A percentile compares a stretch with the other conserved stretches of the same genome.
These are phyloP conservation scores for Vanilla planifolia DNA, from an alignment of 106 monocot species.

Conservation along the genomic window DNA sequence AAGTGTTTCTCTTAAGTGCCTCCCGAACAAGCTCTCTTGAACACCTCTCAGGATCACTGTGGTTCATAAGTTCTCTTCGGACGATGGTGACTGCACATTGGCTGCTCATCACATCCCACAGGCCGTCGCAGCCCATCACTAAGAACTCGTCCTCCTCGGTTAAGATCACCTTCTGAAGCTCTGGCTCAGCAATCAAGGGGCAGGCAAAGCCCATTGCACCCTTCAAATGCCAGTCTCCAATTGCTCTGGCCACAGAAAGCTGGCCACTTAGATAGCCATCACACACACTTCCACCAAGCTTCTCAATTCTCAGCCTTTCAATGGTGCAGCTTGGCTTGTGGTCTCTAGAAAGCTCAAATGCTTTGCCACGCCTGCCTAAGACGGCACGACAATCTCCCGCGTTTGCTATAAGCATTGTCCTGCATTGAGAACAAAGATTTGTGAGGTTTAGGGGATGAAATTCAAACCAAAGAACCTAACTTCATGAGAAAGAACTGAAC, in stretches of 20 bases:
- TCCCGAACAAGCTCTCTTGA: conserved; percentile 37
- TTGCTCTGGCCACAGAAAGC: conserved; percentile 41
- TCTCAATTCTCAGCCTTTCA: conserved; percentile 41
- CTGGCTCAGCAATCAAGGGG: conserved; percentile 43
- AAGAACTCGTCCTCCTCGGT: conserved; percentile 44
- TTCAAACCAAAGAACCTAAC: no score
- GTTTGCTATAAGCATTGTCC: conserved; percentile 43
- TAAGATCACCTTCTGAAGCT: conserved; percentile 22
- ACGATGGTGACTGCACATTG: conserved; percentile 45
- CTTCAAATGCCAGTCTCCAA: conserved; percentile 57
- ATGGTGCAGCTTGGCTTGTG: conserved; percentile 43
- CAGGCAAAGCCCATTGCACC: conserved; percentile 29
- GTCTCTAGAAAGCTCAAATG: conserved; percentile 37
- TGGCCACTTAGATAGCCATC: conserved; percentile 47
- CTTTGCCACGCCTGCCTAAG: conserved; percentile 42
- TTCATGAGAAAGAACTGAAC: no score
- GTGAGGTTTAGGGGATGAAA: no score
- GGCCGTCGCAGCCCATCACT: conserved; percentile 42
- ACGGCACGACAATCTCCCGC: conserved; percentile 52
- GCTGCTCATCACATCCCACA: conserved; percentile 61
- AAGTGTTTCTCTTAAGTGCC: conserved; percentile 36
- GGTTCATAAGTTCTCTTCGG: conserved; percentile 40
- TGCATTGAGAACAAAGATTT: conserved; percentile 7
- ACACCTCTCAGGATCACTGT: conserved; percentile 40
- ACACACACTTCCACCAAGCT: conserved; percentile 29